Evolutionary conservation across 345 rosid species (phyloP), one percentile per base, ranked within the genome.

Genomic region (Dovyalis caffra): DNA sequence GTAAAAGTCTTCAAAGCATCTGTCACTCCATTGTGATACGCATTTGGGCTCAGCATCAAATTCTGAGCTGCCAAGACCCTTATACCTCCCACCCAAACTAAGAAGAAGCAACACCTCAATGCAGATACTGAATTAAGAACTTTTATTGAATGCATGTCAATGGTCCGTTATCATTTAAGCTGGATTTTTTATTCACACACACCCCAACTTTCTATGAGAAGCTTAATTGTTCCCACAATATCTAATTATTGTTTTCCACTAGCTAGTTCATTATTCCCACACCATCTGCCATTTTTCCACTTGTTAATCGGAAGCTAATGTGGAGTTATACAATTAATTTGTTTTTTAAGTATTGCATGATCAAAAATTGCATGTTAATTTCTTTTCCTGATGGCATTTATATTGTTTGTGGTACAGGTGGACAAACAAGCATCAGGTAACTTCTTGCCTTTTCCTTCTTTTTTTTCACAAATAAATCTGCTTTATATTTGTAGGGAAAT

Each of bases 361-460:
- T 61, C 20, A 40, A 6, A 69, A 10, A 6, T 71, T 45, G 16
- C 64, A 21, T 72, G 66, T 62, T 31, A 6, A 26, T 62, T 71
- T 67, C 68, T 64, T 68, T 21, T 66, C 33, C 71, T 74, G 66
- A 71, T n/a, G 20, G 33, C 49, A 35, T 78, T 53, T 77, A 70
- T 79, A 11, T 67, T 66, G 31, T 58, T 77, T 75, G 31, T 76
- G 79, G 23, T 63, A 71, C 76, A 77, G 80, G 80, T 66, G 80
- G 80, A 25, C 76, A 77, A 45, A 77, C 80, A 57, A 77, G 68
- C 64, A 77, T 77, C 68, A 77, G 76, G 80, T 77, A 66, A 65
- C 11, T 21, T 35, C 28, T 76, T 83, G 20, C 20, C 51, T 45
- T 28, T 57, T 73, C 5, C 29, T 45, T 43, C 51, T n/a, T 38